phyloP scores from a whole-genome alignment of 306 rosid genomes.

The Benincasa hispida region DNA sequence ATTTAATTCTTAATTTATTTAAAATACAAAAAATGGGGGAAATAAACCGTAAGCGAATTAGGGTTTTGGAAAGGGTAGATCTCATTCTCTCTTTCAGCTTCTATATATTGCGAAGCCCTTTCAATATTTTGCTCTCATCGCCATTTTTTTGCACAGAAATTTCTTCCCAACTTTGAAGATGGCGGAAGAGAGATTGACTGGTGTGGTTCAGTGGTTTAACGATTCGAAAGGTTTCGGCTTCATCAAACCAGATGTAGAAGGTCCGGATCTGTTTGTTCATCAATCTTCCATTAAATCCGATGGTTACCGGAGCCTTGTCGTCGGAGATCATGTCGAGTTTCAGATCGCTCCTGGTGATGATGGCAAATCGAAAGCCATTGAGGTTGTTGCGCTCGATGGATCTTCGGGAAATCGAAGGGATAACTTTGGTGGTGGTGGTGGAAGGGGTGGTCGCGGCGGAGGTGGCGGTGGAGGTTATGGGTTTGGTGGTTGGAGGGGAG shows the following conservation, averaged over 20 bases:
- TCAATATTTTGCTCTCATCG: neutral
- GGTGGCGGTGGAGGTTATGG: constrained; percentile 23
- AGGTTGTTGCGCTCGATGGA: constrained; percentile 60
- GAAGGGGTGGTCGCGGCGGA: constrained; percentile 18
- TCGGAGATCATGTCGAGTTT: constrained; percentile 67
- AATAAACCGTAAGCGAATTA: neutral
- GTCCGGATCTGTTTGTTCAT: constrained; percentile 77
- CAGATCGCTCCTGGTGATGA: constrained; percentile 38
- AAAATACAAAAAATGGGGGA: neutral
- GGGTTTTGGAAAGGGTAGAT: neutral
- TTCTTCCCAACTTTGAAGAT: constrained; percentile 16
- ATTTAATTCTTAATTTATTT: neutral
- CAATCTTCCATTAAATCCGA: constrained; percentile 79
- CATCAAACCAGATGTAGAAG: constrained; percentile 66
- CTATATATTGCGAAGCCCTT: constrained; percentile 6
- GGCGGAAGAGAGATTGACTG: constrained; percentile 68
- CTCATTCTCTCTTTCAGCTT: neutral
- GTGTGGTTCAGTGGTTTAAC: constrained; percentile 74
- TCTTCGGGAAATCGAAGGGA: constrained; percentile 25
- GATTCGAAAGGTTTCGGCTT: constrained; percentile 73
- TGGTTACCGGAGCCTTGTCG: constrained; percentile 55
- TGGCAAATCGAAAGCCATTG: constrained; percentile 67
- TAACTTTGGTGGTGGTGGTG: constrained; percentile 10
- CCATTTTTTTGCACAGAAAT: neutral
- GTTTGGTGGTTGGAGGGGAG: constrained; percentile 42